Evolutionary conservation across 2,329 filamentous ascomycete species (phyloP).

Genomic region (Sclerotinia glacialis): DNA sequence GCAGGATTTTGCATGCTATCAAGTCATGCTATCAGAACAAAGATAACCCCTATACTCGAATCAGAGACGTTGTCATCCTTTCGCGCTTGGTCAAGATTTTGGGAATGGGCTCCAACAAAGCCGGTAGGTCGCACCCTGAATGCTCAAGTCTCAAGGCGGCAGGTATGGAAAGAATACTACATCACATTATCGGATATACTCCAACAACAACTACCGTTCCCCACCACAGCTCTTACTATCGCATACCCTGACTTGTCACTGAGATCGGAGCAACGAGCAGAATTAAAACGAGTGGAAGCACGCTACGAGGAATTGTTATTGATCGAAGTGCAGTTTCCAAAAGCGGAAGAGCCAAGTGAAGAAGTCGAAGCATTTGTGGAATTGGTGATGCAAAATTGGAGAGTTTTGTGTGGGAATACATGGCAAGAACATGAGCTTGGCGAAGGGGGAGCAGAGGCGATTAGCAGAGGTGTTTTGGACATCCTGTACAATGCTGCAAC

Average conservation of each 20-base stretch:
- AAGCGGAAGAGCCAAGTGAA: slow-evolving; percentile 71
- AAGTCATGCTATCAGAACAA: slow-evolving; percentile 55
- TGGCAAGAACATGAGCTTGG: slow-evolving; percentile 83
- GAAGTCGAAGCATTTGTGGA: slow-evolving; percentile 82
- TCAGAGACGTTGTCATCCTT: slow-evolving; percentile 55
- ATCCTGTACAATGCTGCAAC: slow-evolving; percentile 86
- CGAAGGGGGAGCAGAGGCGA: slow-evolving; percentile 70
- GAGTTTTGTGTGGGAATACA: slow-evolving; percentile 70
- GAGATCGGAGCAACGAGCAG: slow-evolving; percentile 64
- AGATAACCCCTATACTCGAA: slow-evolving; percentile 51
- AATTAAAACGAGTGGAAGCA: slow-evolving; percentile 75
- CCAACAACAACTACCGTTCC: slow-evolving; percentile 61
- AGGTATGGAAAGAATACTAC: slow-evolving; percentile 86
- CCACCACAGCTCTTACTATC: slow-evolving; percentile 45
- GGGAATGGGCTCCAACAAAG: slow-evolving; percentile 49
- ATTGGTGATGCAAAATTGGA: slow-evolving; percentile 81
- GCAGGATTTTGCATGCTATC: slow-evolving; percentile 72
- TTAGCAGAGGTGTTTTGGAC: slow-evolving; percentile 77
- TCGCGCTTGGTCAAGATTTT: slow-evolving; percentile 69
- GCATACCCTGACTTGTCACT: slow-evolving; percentile 51
- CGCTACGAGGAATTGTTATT: slow-evolving; percentile 78
- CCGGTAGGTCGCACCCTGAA: slow-evolving; percentile 57
- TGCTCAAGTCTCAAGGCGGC: slow-evolving; percentile 58
- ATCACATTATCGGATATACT: slow-evolving; percentile 73
- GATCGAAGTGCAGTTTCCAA: slow-evolving; percentile 77